Base-by-base conservation (phyloP, 140 eudicot species). In the Stevia rebaudiana region DNA sequence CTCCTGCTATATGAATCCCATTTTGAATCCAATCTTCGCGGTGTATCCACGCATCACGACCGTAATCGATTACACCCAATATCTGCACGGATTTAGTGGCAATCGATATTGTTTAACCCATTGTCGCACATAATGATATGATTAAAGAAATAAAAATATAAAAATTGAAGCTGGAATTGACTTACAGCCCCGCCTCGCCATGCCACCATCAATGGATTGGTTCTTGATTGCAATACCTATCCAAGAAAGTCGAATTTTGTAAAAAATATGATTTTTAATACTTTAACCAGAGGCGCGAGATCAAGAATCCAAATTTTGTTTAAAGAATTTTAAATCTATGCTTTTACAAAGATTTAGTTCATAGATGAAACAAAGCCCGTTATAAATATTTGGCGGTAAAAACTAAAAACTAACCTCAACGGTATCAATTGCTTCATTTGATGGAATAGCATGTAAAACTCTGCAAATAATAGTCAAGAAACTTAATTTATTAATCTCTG, bases 151-250 rank as follows among this genome's bases (percentile, higher is more conserved):
- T 47, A n/a, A 68, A 21, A 61, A 69, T 24, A 28, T 12, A 49
- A 55, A 15, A 53, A 47, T 57, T 17, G 11, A 53, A 36, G 28
- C 30, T 12, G 31, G 23, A 47, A 41, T 72, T 22, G 15, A 83
- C 95, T 84, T 81, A 92, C 98, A 9, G 85, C 98, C 66, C 95
- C 96, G 16, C 96, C 98, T 78, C 92, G 88, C 98, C 98, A 92
- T 54, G 98, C 62, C 61, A 83, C 95, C 73, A 61, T 71, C 3
- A 74, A 62, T 7, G 96, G 95, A 72, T 79, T 75, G 48, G 91
- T 81, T 66, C 98, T 88, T 58, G 96, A 75, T 72, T 75, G 98
- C 61, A 88, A 42, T 57, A 88, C 98, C 98, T 92, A 69, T 33
- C 44, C 0, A 4, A 71, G 41, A 48, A 21, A 58, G 7, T 11